Percentiles rank a stretch among this genome's conserved stretches.
Conservation (phyloP, 768 basidiomycete genomes). For the Daedaleopsis nitida region DNA sequence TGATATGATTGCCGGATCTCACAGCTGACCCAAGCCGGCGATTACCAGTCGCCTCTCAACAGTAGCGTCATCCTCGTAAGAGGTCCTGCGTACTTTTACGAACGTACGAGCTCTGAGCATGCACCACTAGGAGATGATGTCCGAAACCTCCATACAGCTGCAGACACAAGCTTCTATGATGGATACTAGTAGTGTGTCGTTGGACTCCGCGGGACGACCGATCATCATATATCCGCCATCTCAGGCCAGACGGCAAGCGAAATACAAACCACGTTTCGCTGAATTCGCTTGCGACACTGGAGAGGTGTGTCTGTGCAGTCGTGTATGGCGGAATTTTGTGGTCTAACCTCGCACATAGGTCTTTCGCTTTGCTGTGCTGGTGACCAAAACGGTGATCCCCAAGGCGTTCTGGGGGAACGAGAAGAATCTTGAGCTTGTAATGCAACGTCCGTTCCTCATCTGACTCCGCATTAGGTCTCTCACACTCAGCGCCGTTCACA, state of each 20-base stretch:
- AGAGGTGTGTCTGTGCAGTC: conserved; percentile 48
- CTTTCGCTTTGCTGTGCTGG: conserved; percentile 60
- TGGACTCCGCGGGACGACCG: conserved; percentile 54
- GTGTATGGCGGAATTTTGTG: not conserved
- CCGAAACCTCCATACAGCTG: conserved; percentile 61
- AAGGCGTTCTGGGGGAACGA: conserved; percentile 77
- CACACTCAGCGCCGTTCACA: conserved; percentile 30
- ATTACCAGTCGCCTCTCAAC: conserved; percentile 50
- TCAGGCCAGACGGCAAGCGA: conserved; percentile 46
- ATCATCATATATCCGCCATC: conserved; percentile 48
- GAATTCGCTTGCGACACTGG: conserved; percentile 70
- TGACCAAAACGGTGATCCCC: conserved; percentile 74
- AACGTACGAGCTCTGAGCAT: not conserved
- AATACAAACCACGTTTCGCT: conserved; percentile 71
- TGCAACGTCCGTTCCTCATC: conserved; percentile 47
- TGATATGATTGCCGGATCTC: not conserved
- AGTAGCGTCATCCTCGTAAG: conserved; percentile 64
- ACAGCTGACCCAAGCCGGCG: conserved; percentile 38
- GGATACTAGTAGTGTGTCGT: conserved; percentile 45
- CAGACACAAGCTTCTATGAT: conserved; percentile 50
- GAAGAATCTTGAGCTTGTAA: conserved; percentile 61
- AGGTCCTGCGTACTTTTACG: not conserved
- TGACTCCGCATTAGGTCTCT: not conserved
- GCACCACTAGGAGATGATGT: conserved; percentile 65
- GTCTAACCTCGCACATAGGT: conserved; percentile 47